Evolutionary conservation across 2,329 filamentous ascomycete species (phyloP), one percentile per base, ranked within the genome.

Genomic region (Bipolaris bicolor): DNA sequence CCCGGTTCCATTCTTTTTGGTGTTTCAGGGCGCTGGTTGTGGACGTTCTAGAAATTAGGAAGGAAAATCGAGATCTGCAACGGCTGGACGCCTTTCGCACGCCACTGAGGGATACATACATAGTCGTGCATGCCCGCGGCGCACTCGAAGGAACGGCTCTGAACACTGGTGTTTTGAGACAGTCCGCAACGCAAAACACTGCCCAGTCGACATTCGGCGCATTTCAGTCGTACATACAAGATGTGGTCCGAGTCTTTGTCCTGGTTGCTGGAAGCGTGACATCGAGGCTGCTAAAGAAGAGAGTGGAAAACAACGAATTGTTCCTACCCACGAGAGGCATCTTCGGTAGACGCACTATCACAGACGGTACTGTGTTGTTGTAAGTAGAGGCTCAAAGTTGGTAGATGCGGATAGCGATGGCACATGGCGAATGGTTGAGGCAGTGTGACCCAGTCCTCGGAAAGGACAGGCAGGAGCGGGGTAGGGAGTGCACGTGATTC

Each of bases 401-500:
- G 37, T 31, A 2, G 40, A 22, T 26, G 33, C 37, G 26, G 18
- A 31, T 6, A 16, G 34, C 24, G 26, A 15, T 31, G 29, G 29
- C 29, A 13, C 3, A 39, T 10, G 22, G 34, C 24, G 26, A 15
- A 22, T 24, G 34, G 18, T 40, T 49, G 15, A 10, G 20, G 15
- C 13, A 5, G 7, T 15, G 13, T 37, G 10, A 22, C 37, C 26
- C 40, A 24, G 13, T 15, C 3, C 24, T 26, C 20, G 22, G n/a
- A 26, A 15, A 43, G 10, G 20, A 24, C 26, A 41, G 29, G 29
- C 16, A 7, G 53, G 49, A 55, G 58, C 55, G 61, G 61, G 61
- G 61, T 59, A 11, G 22, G 26, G 5, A 45, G 34, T 4, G 15
- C 61, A 49, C 58, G 64, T 65, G 65, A 61, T 52, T 29, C 11